phyloP scores from a whole-genome alignment of 2,329 filamentous ascomycete genomes.

The Rhinocladiella mackenziei region DNA sequence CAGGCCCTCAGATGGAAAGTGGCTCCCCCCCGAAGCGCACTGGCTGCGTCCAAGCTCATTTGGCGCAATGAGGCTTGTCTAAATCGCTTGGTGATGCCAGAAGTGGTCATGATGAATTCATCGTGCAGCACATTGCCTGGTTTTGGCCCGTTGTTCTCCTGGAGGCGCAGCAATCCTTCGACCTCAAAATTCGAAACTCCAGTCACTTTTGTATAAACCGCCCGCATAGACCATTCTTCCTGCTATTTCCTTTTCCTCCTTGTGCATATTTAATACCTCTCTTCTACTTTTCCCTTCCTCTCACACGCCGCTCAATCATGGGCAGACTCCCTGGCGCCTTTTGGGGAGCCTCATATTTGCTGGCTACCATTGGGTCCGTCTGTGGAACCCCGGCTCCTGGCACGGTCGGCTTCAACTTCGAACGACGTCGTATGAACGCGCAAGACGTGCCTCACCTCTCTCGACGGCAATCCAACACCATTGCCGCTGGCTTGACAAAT shows the following conservation, averaged over 20 bases:
- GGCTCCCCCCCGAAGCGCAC: no score
- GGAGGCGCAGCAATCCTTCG: no score
- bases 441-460: conserved; percentile 13
- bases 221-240: background rate
- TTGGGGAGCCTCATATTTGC: conserved; percentile 17
- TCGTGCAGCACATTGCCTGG: no score
- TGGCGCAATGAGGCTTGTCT: no score
- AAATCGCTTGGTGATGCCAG: no score
- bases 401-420: conserved; percentile 25
- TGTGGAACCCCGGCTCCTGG: conserved; percentile 13
- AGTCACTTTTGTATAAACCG: no score
- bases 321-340: conserved; percentile 10
- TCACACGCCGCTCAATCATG: conserved; percentile 9
- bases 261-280: background rate
- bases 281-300: background rate
- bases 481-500: conserved; percentile 24
- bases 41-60: no score
- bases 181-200: no score
- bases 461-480: conserved; percentile 23
- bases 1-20: no score
- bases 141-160: no score
- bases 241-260: background rate
- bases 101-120: no score
- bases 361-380: conserved; percentile 17
- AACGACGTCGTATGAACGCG: conserved; percentile 19